Conservation (phyloP, 208 protist species). For the Crithidia brevicula region DNA sequence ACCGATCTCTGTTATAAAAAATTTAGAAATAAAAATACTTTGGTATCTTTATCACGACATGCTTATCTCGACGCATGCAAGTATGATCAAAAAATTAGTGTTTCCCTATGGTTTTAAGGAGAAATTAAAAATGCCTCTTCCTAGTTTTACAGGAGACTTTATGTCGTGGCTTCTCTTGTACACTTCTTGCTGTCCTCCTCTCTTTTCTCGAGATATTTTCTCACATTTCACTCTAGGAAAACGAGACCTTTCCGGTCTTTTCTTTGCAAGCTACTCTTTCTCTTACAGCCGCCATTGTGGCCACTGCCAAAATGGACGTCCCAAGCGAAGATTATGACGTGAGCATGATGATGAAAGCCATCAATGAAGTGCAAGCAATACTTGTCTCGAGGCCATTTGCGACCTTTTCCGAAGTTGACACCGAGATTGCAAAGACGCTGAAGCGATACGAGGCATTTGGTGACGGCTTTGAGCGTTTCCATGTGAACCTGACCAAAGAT, state of each 20-base stretch:
- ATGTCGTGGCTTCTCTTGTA: no score
- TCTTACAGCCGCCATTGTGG: neutral
- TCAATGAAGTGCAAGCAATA: conserved; percentile 71
- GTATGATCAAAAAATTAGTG: no score
- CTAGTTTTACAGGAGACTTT: no score
- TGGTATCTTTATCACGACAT: no score
- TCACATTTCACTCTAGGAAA: neutral
- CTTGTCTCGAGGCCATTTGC: conserved; percentile 57
- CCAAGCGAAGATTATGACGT: conserved; percentile 82
- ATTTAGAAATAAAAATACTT: neutral
- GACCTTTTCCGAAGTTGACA: conserved; percentile 85
- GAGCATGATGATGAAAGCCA: conserved; percentile 68
- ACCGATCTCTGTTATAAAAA: no score
- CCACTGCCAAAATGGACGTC: conserved; percentile 58
- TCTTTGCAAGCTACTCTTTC: neutral
- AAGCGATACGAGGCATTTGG: conserved; percentile 71
- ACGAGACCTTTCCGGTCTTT: neutral
- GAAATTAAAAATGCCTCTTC: no score
- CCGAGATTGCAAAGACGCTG: conserved; percentile 70
- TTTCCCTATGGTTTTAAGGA: no score
- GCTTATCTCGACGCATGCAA: no score
- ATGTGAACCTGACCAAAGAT: conserved; percentile 68
- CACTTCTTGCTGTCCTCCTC: neutral
- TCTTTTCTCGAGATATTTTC: neutral
- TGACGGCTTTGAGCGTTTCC: conserved; percentile 84